Evolutionary conservation across 2,329 filamentous ascomycete genomes (phyloP).

Genomic region (Chaetomiaceae sp.): DNA sequence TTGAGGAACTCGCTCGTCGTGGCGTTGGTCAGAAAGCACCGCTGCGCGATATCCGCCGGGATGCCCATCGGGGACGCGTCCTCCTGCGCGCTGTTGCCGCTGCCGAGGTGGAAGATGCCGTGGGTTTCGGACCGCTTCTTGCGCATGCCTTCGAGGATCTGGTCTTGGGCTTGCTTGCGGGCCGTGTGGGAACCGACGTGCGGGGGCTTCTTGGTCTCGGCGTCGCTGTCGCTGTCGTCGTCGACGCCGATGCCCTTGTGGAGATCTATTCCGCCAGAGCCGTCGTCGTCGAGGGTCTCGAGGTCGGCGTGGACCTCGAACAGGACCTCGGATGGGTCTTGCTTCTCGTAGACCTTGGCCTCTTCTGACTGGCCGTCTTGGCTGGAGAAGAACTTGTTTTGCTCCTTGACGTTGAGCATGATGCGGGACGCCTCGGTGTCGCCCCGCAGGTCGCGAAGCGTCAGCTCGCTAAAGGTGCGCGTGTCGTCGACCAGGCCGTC

Average conservation of each 20-base stretch:
- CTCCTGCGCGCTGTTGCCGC: constrained; percentile 34
- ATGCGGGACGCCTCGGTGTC: constrained; percentile 72
- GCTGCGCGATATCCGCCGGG: constrained; percentile 52
- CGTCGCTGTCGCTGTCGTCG: constrained; percentile 65
- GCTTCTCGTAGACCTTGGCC: constrained; percentile 56
- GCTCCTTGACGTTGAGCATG: constrained; percentile 81
- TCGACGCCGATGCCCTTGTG: constrained; percentile 62
- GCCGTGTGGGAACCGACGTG: constrained; percentile 68
- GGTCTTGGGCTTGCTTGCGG: constrained; percentile 58
- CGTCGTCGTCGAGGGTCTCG: constrained; percentile 43
- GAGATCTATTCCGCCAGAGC: constrained; percentile 52
- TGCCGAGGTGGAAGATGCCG: constrained; percentile 28
- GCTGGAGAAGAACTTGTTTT: constrained; percentile 73
- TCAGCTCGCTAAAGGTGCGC: constrained; percentile 67
- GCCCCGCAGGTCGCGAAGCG: constrained; percentile 73
- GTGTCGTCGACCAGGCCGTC: constrained; percentile 55
- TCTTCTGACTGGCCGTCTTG: constrained; percentile 38
- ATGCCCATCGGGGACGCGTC: constrained; percentile 51
- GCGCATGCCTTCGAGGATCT: constrained; percentile 61
- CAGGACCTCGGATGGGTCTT: constrained; percentile 65
- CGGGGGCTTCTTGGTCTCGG: constrained; percentile 46
- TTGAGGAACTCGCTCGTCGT: constrained; percentile 95
- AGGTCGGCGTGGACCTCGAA: constrained; percentile 60
- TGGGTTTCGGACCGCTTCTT: constrained; percentile 57
- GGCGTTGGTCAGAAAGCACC: constrained; percentile 69